Percentiles rank a stretch among this genome's conserved stretches.
Conservation (phyloP, 2,329 filamentous ascomycete species). For the Aspergillus pseudotamarii region DNA sequence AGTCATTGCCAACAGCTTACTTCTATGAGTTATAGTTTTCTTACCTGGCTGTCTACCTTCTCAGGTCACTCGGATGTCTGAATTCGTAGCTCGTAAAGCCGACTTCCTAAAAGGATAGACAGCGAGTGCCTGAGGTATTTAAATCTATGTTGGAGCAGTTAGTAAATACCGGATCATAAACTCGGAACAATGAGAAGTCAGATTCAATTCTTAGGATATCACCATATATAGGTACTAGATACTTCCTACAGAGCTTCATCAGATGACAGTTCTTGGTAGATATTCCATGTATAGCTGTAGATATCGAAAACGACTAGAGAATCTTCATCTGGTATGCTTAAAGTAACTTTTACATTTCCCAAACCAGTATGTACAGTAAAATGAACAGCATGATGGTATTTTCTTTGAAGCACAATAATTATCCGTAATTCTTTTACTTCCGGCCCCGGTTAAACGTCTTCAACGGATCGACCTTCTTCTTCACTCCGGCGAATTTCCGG, state of each 20-base stretch:
- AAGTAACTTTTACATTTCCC: not conserved
- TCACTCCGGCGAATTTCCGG: slow-evolving; percentile 52
- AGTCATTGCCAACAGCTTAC: not conserved
- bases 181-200: no score
- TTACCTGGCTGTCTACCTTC: no score
- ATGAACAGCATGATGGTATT: not conserved
- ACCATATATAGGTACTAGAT: no score
- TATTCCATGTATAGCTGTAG: not conserved
- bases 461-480: slow-evolving; percentile 73
- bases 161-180: no score
- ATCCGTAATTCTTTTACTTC: slow-evolving; percentile 25
- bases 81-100: no score
- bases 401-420: not conserved
- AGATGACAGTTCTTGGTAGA: no score
- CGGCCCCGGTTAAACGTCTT: slow-evolving; percentile 76
- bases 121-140: no score
- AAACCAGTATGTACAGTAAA: slow-evolving; percentile 1
- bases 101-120: no score
- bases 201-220: no score
- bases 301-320: not conserved
- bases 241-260: no score
- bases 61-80: no score
- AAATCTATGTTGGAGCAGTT: no score
- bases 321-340: not conserved
- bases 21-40: not conserved